Evolutionary conservation across 169 alveolate species (phyloP).

Genomic region (Cystoisospora suis): DNA sequence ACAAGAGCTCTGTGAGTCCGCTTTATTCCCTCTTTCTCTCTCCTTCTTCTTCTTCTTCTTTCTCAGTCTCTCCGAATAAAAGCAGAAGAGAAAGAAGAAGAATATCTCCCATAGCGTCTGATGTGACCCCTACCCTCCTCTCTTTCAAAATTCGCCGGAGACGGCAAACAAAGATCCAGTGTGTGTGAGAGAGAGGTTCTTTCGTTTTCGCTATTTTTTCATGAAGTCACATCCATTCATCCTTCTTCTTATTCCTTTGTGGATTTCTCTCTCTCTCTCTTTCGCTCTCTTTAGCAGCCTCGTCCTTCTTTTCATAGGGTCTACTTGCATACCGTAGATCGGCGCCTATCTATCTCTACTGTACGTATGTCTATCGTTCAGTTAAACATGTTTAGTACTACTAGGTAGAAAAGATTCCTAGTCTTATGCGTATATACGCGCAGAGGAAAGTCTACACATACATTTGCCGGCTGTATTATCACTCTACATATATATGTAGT

Average conservation of each 20-base stretch:
- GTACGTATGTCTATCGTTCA: too few species aligned
- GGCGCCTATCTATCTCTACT: not conserved
- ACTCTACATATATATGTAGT: not conserved
- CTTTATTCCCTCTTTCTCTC: not conserved
- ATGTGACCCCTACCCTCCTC: not conserved
- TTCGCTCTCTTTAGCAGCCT: not conserved
- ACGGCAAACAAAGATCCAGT: not conserved
- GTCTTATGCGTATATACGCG: not conserved
- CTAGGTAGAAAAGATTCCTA: not conserved
- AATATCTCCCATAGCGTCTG: not conserved
- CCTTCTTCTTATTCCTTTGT: too few species aligned
- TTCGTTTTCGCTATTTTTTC: not conserved
- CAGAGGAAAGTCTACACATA: not conserved
- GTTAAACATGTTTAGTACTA: not conserved
- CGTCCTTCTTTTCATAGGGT: not conserved
- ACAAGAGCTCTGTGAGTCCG: not conserved
- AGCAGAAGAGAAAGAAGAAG: not conserved
- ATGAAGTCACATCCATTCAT: not conserved
- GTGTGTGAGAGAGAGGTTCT: not conserved
- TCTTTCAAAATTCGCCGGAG: not conserved
- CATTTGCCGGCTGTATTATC: not conserved
- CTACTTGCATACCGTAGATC: not conserved
- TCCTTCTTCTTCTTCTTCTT: not conserved
- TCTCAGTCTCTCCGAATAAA: not conserved
- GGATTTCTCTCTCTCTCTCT: too few species aligned